These are phyloP conservation scores for Sanghuangporus weigelae DNA, from an alignment of 1,284 basidiomycete species.

Conservation along the genomic window DNA sequence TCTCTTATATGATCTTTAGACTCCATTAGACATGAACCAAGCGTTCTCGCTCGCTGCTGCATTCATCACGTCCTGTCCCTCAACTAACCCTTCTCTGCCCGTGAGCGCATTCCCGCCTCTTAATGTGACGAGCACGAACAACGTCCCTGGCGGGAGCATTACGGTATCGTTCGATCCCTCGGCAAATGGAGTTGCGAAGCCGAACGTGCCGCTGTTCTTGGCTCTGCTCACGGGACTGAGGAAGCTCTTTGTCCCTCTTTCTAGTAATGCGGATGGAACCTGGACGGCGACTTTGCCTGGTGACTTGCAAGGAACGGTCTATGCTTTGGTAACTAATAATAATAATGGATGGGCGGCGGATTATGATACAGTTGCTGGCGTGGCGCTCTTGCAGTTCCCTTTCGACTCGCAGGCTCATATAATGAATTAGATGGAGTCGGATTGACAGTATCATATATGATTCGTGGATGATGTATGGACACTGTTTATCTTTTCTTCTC, in stretches of 20 bases:
- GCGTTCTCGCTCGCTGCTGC: constrained; percentile 37
- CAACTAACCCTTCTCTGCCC: constrained; percentile 36
- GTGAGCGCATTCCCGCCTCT: constrained; percentile 38
- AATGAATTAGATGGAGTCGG: not conserved
- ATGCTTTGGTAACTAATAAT: not conserved
- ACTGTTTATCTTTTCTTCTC: not conserved
- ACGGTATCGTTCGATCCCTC: constrained; percentile 23
- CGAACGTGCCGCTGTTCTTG: constrained; percentile 26
- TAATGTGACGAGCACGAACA: constrained; percentile 10
- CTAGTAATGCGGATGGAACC: constrained; percentile 24
- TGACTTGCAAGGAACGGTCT: constrained; percentile 32
- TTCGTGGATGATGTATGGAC: not conserved
- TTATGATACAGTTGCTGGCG: not conserved
- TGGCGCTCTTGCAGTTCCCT: constrained; percentile 30
- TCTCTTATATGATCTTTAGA: constrained; percentile 26
- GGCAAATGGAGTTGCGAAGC: constrained; percentile 24
- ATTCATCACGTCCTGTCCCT: constrained; percentile 47
- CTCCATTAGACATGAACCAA: constrained; percentile 45
- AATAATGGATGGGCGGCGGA: not conserved
- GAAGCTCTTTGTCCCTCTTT: constrained; percentile 27
- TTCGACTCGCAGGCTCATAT: constrained; percentile 24
- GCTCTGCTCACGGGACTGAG: constrained; percentile 33
- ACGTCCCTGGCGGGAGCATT: constrained; percentile 20
- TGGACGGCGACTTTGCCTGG: constrained; percentile 26
- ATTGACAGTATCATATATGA: not conserved